Base-by-base conservation (phyloP, 345 rosid species). In the Microcos paniculata region DNA sequence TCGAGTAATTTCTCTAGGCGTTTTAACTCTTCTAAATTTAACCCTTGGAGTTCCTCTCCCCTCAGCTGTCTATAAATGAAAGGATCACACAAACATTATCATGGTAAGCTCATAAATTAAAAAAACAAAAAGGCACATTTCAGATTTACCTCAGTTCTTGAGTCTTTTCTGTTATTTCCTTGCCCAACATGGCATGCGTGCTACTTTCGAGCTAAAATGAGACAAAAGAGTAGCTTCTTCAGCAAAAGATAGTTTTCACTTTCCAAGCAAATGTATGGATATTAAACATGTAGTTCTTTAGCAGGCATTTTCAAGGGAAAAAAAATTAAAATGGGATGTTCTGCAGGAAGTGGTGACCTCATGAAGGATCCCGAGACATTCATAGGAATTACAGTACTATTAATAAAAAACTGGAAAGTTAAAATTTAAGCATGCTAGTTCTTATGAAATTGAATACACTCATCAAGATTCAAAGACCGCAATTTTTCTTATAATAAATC, bases 81-180 rank as follows among this genome's bases (percentile, higher is more conserved):
- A 40, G 31, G 49, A 56, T 40, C 24, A 6, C 23, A 40, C 23
- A 53, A 15, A 11, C 15, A 40, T 72, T 23, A 42, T 40, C 63
- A 35, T 35, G 49, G 8, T 5, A 72, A 38, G 40, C 26, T 70
- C 61, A 6, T 38, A 58, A 23, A 23, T 13, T 9, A 6, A 0
- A 55, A 53, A 19, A 16, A 35, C 0, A 26, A 55, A 49, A 21
- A 12, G 49, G 33, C 16, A 31, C 1, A n/a, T 57, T 33, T 35
- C 19, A 45, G 19, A 26, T 59, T 63, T 84, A 86, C 89, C 87
- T 83, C 30, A 86, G 77, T 57, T 84, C 82, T 61, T 3, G 80
- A 48, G 76, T 82, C 76, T 59, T 86, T 13, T 84, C 84, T 23
- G 62, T 69, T 33, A 84, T 24, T 80, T 86, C 87, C 73, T 58